Conservation (phyloP, 2,329 filamentous ascomycete species). For the Hortaea werneckii region DNA sequence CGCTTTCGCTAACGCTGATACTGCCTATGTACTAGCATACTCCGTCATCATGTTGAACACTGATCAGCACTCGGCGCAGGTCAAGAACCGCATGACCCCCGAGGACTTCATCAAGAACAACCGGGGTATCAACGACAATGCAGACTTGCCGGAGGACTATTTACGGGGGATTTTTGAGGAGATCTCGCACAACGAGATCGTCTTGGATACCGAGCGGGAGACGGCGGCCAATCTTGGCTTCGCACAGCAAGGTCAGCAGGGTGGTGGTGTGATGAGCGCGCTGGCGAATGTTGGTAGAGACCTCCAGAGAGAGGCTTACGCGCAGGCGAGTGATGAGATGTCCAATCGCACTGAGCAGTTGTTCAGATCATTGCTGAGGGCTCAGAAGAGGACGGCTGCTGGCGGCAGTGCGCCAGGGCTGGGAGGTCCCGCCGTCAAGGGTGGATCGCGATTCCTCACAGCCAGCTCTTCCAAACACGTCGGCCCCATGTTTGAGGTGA, state of each 20-base stretch:
- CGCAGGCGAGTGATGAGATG: constrained; percentile 94
- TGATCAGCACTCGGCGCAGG: constrained; percentile 83
- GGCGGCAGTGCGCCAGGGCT: constrained; percentile 6
- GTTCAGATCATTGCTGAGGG: constrained; percentile 85
- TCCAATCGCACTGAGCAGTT: constrained; percentile 68
- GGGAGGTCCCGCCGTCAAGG: constrained; percentile 35
- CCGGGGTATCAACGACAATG: constrained; percentile 91
- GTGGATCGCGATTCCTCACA: constrained; percentile 60
- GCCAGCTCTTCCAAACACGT: constrained; percentile 91
- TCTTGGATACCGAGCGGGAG: constrained; percentile 83
- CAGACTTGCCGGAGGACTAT: constrained; percentile 88
- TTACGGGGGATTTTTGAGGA: constrained; percentile 84
- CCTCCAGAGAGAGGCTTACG: constrained; percentile 81
- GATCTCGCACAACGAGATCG: constrained; percentile 83
- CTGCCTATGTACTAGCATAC: constrained; percentile 89
- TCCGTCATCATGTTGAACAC: constrained; percentile 96
- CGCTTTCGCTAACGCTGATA: constrained; percentile 95
- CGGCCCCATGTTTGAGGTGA: constrained; percentile 96
- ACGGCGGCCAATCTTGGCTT: constrained; percentile 71
- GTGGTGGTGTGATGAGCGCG: constrained; percentile 41
- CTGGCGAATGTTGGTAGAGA: constrained; percentile 88
- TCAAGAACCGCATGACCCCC: constrained; percentile 82
- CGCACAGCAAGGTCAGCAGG: constrained; percentile 39
- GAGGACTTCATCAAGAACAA: constrained; percentile 99
- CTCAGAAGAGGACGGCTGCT: constrained; percentile 74